Base-by-base conservation (phyloP, 371 early-diverging fungal genomes). In the Syncephalastrum sp. region DNA sequence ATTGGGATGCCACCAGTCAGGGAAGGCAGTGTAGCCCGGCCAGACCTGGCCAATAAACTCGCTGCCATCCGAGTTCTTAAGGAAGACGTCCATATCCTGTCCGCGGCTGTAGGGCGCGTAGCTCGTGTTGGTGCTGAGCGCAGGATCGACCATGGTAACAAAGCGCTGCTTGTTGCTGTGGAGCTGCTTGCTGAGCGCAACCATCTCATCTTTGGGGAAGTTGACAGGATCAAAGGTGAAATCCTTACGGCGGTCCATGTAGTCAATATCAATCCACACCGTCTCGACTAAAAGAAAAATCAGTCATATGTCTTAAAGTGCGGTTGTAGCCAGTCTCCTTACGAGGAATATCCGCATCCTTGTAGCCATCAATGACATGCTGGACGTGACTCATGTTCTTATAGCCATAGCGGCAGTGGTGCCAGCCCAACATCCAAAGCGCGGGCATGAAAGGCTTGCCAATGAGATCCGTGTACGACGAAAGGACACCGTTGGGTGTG, bases 241-340 rank as follows among this genome's bases (percentile, higher is more conserved):
- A 45, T 79, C 78, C 50, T 70, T 75, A 53, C 55, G 75, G 12
- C 59, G 61, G 49, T 87, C 84, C 68, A 86, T 89, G 61, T 88
- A 82, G 43, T 80, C 91, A 50, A 90, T 87, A 67, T 90, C 91
- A 42, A 82, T 72, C 91, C 91, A 90, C 23, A 88, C 72, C n/a
- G 81, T 79, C 47, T 63, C 63, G 49, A 62, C 50, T 57, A 25
- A 58, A 21, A 15, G 8, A 15, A 55, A 21, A 21, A 2, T 21
- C 21, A 21, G 21, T 2, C 21, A 21, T 21, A 1, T 21, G 21
- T 21, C 21, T 21, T 21, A 0, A 21, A 21, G 21, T 2, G 21
- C 2, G 21, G 16, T 33, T 29, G 4, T 21, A 14, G 16, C 41
- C 33, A 4, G 17, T 3, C 5, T 3, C 25, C 57, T 89, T 90